phyloP scores from a whole-genome alignment of 768 basidiomycete species.

The Boletellus ananas region DNA sequence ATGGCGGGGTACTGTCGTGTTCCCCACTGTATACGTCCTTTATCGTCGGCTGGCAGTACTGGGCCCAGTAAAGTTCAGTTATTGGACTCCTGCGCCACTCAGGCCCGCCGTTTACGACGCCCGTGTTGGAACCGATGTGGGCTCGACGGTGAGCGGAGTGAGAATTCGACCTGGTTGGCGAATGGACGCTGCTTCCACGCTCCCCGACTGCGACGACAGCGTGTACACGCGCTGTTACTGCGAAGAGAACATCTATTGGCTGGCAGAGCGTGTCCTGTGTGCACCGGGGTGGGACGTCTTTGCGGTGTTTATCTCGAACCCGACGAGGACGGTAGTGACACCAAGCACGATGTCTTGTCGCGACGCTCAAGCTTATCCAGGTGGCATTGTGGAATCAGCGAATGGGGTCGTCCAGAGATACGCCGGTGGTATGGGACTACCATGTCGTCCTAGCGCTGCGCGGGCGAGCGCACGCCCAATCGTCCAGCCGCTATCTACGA shows the following conservation, averaged over 20 bases:
- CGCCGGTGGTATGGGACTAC: slow-evolving; percentile 68
- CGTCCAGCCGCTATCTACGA: slow-evolving; percentile 1
- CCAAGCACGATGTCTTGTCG: not conserved
- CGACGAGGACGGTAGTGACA: slow-evolving; percentile 46
- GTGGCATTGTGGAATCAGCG: slow-evolving; percentile 66
- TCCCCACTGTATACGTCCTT: not conserved
- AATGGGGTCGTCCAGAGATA: slow-evolving; percentile 31
- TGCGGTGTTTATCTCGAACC: slow-evolving; percentile 66
- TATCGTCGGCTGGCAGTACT: not conserved
- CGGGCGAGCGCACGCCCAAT: not conserved
- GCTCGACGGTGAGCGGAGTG: slow-evolving; percentile 17
- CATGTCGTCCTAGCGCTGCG: slow-evolving; percentile 60
- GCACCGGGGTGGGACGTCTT: slow-evolving; percentile 46
- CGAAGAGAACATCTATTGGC: slow-evolving; percentile 71
- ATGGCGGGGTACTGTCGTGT: not conserved
- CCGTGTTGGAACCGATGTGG: not conserved
- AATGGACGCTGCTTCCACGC: slow-evolving; percentile 20
- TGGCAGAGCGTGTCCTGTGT: slow-evolving; percentile 43
- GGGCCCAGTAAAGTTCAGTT: slow-evolving; percentile 10
- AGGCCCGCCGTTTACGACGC: not conserved
- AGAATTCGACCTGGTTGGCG: slow-evolving; percentile 4
- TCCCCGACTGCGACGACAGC: slow-evolving; percentile 22
- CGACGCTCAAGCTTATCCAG: slow-evolving; percentile 32
- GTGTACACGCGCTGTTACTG: slow-evolving; percentile 62
- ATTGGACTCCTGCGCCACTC: not conserved